Conservation (phyloP, 83 land plant species). For the Picea abies region DNA sequence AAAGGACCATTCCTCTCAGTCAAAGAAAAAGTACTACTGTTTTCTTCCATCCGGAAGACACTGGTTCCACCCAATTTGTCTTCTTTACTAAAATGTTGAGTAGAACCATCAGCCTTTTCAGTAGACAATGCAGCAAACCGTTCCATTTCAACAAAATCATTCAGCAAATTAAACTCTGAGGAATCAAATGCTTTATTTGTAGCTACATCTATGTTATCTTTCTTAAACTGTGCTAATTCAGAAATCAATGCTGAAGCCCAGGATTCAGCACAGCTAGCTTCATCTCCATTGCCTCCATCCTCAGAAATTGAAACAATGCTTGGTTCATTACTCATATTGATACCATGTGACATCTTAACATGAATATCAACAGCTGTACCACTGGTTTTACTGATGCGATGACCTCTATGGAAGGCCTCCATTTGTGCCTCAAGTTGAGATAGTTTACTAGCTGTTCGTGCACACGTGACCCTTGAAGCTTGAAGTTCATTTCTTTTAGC, state of each 20-base stretch:
- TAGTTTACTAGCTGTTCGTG: conserved; percentile 36
- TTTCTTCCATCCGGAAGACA: background rate
- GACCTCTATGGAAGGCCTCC: conserved; percentile 13
- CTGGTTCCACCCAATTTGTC: background rate
- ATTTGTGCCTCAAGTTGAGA: conserved; percentile 39
- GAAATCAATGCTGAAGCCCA: conserved; percentile 43
- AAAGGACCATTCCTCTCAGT: background rate
- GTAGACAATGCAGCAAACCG: conserved; percentile 54
- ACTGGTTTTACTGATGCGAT: background rate
- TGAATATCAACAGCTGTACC: background rate
- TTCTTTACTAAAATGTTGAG: background rate
- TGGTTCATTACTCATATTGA: conserved; percentile 15
- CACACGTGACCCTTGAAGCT: conserved; percentile 31
- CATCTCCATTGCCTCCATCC: conserved; percentile 44
- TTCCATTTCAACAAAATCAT: conserved; percentile 84
- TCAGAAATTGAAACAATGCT: conserved; percentile 41
- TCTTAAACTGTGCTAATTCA: conserved; percentile 44
- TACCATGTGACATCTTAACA: conserved; percentile 4
- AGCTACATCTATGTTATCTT: conserved; percentile 35
- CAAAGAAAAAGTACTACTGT: background rate
- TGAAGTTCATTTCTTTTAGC: conserved; percentile 49
- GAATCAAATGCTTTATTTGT: conserved; percentile 29
- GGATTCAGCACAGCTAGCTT: conserved; percentile 48
- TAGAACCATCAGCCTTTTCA: conserved; percentile 18
- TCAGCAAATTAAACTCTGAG: conserved; percentile 59